Conservation (phyloP, 192 early-diverging fungal species). For the Entomortierella chlamydospora region DNA sequence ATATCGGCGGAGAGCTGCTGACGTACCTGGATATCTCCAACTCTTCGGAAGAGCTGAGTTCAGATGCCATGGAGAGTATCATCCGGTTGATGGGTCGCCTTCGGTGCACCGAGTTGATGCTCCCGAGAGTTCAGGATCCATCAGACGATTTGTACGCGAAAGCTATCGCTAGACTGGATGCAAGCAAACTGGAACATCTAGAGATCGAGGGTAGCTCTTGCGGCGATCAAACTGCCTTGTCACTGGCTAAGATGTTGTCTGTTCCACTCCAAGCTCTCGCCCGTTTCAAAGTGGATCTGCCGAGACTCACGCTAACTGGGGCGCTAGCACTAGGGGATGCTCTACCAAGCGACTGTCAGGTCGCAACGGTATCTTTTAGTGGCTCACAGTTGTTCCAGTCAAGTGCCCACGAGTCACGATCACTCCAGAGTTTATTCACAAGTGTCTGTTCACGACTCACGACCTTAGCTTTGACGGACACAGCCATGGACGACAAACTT, state of each 20-base stretch:
- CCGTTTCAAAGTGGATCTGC: conserved; percentile 23
- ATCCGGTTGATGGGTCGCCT: conserved; percentile 22
- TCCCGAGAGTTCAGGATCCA: conserved; percentile 13
- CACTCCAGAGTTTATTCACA: conserved; percentile 8
- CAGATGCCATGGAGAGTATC: conserved; percentile 26
- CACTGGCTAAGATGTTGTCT: conserved; percentile 16
- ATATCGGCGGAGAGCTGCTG: conserved; percentile 8
- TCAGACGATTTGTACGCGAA: conserved; percentile 22
- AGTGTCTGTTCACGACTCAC: conserved; percentile 16
- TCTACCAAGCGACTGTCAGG: conserved; percentile 1
- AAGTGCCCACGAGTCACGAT: not conserved
- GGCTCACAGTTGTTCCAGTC: conserved; percentile 15
- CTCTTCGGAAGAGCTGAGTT: conserved; percentile 9
- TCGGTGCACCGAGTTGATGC: conserved; percentile 15
- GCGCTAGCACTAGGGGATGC: conserved; percentile 5
- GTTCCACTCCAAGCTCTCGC: not conserved
- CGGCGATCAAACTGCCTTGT: conserved; percentile 28
- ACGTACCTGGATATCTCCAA: conserved; percentile 28
- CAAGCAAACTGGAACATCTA: conserved; percentile 8
- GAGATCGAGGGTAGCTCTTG: conserved; percentile 25
- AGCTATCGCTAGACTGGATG: conserved; percentile 9
- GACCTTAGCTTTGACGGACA: conserved; percentile 12
- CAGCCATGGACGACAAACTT: conserved; percentile 20
- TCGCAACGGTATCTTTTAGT: conserved; percentile 27
- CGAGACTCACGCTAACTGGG: conserved; percentile 13